Evolutionary conservation across 2,329 filamentous ascomycete species (phyloP).

Genomic region (Thielaviopsis ethacetica): DNA sequence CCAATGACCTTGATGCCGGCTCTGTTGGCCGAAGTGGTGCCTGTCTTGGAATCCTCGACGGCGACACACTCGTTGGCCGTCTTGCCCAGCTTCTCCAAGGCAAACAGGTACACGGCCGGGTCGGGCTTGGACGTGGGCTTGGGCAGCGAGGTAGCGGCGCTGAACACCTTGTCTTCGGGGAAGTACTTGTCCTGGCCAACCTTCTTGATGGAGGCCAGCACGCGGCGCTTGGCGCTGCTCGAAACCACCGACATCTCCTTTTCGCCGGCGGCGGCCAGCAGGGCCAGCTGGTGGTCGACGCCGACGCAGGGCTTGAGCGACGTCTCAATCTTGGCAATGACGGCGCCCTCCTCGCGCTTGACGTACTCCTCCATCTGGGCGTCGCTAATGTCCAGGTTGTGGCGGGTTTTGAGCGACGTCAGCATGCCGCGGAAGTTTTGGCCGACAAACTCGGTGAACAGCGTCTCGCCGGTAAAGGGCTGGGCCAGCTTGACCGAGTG

Average conservation of each 20-base stretch:
- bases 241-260: slow-evolving; percentile 70
- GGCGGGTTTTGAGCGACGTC: slow-evolving; percentile 54
- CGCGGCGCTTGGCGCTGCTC: slow-evolving; percentile 61
- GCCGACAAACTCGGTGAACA: slow-evolving; percentile 78
- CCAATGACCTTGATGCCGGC: slow-evolving; percentile 69
- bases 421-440: slow-evolving; percentile 95
- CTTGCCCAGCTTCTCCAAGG: slow-evolving; percentile 57
- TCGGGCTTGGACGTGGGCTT: slow-evolving; percentile 82
- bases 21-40: slow-evolving; percentile 54
- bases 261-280: slow-evolving; percentile 41
- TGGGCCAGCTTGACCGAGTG: slow-evolving; percentile 35
- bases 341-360: slow-evolving; percentile 60
- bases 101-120: slow-evolving; percentile 71
- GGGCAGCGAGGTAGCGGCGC: slow-evolving; percentile 60
- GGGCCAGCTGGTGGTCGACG: slow-evolving; percentile 49
- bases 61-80: slow-evolving; percentile 57
- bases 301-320: slow-evolving; percentile 53
- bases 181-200: slow-evolving; percentile 71
- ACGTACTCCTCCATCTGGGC: slow-evolving; percentile 63
- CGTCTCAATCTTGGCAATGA: slow-evolving; percentile 62
- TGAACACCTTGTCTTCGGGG: slow-evolving; percentile 57
- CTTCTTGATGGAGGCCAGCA: slow-evolving; percentile 63
- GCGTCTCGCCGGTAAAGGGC: slow-evolving; percentile 60
- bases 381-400: slow-evolving; percentile 51
- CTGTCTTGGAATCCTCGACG: slow-evolving; percentile 79